Conservation (phyloP, 352 stramenopile species). For the Pythium dissotocum region DNA sequence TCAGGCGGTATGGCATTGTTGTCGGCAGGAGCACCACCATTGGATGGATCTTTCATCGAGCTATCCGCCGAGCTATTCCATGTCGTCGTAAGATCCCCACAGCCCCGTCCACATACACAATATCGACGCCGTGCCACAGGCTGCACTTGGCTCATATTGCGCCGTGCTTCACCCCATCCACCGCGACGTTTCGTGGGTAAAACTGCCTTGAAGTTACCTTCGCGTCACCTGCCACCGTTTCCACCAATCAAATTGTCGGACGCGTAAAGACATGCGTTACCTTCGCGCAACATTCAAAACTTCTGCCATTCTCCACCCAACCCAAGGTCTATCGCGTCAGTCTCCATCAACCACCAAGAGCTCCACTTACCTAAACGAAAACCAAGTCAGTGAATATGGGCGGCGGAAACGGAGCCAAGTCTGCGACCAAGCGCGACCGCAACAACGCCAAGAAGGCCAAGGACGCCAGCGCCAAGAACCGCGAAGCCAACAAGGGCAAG, state of each 20-base stretch:
- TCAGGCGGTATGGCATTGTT: slow-evolving; percentile 2
- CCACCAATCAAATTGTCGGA: slow-evolving; percentile 6
- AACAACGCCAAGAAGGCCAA: slow-evolving; percentile 88
- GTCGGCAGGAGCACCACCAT: background rate
- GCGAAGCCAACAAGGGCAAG: slow-evolving; percentile 79
- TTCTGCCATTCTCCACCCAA: slow-evolving; percentile 22
- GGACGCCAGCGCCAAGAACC: slow-evolving; percentile 78
- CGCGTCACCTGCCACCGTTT: slow-evolving; percentile 17
- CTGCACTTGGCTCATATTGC: slow-evolving; percentile 22
- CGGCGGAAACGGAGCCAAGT: slow-evolving; percentile 85
- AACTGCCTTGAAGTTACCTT: slow-evolving; percentile 24
- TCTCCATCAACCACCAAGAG: background rate
- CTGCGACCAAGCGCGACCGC: slow-evolving; percentile 72
- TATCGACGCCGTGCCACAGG: slow-evolving; percentile 18
- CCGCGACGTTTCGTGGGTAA: slow-evolving; percentile 22
- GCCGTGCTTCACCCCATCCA: background rate
- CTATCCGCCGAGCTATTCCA: background rate
- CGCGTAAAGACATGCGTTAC: background rate
- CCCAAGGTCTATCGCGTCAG: background rate
- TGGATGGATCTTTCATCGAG: slow-evolving; percentile 2
- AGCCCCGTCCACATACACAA: slow-evolving; percentile 27
- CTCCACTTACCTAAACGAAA: background rate
- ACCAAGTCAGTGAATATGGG: slow-evolving; percentile 50
- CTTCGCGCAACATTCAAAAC: slow-evolving; percentile 16
- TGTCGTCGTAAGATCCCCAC: background rate